Evolutionary conservation across 768 basidiomycete species (phyloP).

Genomic region (Tubosaeta sp.): DNA sequence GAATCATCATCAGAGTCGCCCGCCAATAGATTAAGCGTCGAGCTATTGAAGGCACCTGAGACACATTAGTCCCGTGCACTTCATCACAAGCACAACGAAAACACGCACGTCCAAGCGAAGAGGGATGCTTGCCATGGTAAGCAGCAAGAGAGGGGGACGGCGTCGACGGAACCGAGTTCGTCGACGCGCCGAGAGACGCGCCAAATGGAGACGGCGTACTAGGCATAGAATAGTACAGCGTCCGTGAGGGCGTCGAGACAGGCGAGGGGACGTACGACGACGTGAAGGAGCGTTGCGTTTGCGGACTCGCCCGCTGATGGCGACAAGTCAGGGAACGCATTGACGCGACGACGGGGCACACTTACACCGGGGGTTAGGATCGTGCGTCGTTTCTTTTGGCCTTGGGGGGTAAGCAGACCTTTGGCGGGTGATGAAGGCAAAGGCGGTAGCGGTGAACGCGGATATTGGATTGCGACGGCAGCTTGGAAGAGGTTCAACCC

Average conservation of each 20-base stretch:
- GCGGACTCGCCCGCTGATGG: constrained; percentile 21
- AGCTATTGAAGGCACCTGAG: constrained; percentile 29
- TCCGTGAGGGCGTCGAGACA: constrained; percentile 31
- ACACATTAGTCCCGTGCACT: neutral
- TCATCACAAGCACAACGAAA: neutral
- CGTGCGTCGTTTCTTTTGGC: constrained; percentile 26
- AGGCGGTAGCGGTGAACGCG: constrained; percentile 29
- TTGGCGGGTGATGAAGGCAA: constrained; percentile 22
- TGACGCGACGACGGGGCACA: neutral
- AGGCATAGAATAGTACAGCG: constrained; percentile 31
- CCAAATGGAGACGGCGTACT: constrained; percentile 38
- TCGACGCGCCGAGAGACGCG: constrained; percentile 30
- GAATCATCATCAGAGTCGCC: constrained; percentile 29
- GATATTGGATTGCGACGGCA: constrained; percentile 33
- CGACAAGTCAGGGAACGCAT: too few relatives aligned
- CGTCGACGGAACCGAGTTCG: constrained; percentile 29
- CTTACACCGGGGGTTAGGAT: constrained; percentile 24
- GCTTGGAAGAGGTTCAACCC: constrained; percentile 35
- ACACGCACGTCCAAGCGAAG: constrained; percentile 34
- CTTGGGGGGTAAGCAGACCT: constrained; percentile 17
- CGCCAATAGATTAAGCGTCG: constrained; percentile 23
- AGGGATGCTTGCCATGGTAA: constrained; percentile 36
- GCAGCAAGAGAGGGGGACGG: constrained; percentile 38
- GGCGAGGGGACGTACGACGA: constrained; percentile 30
- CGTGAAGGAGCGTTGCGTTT: constrained; percentile 25